Percentiles rank a stretch among this genome's conserved stretches.
phyloP scores from a whole-genome alignment of 805 yeast species.

The Barnettozyma californica region DNA sequence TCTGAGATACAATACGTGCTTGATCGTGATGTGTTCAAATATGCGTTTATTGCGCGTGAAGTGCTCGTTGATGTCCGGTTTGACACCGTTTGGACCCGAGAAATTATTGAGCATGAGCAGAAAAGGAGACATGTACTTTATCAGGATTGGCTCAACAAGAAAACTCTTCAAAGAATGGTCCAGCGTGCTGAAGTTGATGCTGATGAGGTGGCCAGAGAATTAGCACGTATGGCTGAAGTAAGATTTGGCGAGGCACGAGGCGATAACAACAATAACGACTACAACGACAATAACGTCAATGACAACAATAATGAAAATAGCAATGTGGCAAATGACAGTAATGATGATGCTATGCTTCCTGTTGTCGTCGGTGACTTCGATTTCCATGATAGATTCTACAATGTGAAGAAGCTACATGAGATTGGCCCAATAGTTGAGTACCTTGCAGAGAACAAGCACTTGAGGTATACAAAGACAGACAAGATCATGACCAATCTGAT shows the following conservation, averaged over 20 bases:
- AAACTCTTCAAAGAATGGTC: conserved; percentile 11
- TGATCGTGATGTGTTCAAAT: conserved; percentile 14
- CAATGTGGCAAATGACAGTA: background rate
- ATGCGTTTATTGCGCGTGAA: conserved; percentile 22
- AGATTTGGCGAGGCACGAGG: conserved; percentile 6
- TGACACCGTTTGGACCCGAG: conserved; percentile 21
- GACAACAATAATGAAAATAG: background rate
- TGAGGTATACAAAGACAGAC: conserved; percentile 12
- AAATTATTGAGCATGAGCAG: conserved; percentile 15
- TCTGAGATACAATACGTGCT: conserved; percentile 14
- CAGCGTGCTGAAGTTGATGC: conserved; percentile 8
- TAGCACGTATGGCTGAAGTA: conserved; percentile 19
- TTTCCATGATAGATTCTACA: conserved; percentile 15
- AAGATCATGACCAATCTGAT: conserved; percentile 9
- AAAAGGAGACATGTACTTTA: conserved; percentile 14
- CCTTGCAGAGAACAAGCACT: background rate
- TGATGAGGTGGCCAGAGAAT: conserved; percentile 14
- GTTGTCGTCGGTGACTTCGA: conserved; percentile 12
- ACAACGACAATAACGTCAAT: background rate
- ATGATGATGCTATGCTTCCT: background rate
- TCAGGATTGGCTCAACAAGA: conserved; percentile 16
- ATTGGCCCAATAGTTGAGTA: background rate
- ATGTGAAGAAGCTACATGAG: background rate
- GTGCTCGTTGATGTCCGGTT: conserved; percentile 21
- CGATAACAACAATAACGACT: background rate